A percentile compares a stretch with the other conserved stretches of the same genome.
Evolutionary conservation across 1,284 basidiomycete genomes (phyloP).

Genomic region (Naganishia albida): DNA sequence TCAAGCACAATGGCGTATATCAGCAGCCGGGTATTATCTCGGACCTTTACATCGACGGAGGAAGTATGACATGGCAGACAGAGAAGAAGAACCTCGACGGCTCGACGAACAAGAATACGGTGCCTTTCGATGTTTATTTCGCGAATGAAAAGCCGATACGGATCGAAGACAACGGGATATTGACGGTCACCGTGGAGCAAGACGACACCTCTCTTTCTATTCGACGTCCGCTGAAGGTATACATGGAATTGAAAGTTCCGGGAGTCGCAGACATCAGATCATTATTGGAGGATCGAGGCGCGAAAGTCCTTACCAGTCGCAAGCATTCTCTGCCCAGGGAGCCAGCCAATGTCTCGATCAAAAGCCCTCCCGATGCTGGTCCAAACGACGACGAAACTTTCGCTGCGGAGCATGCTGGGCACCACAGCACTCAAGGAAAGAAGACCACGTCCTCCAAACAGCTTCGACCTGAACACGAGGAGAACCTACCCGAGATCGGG

Average conservation of each 20-base stretch:
- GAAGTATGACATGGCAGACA: slow-evolving; percentile 14
- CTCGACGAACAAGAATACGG: neutral
- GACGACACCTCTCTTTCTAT: slow-evolving; percentile 3
- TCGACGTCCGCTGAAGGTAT: neutral
- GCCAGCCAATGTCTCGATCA: neutral
- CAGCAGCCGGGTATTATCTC: slow-evolving; percentile 3
- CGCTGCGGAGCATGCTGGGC: too few species aligned
- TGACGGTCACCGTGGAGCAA: neutral
- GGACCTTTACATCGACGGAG: slow-evolving; percentile 5
- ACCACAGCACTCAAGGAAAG: too few species aligned
- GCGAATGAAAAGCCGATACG: slow-evolving; percentile 2
- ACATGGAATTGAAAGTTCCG: slow-evolving; percentile 1
- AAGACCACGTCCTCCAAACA: too few species aligned
- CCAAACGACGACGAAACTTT: too few species aligned
- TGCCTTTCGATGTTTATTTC: slow-evolving; percentile 9
- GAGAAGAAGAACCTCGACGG: neutral
- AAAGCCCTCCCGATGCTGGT: neutral
- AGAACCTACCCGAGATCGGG: too few species aligned
- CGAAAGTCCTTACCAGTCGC: neutral
- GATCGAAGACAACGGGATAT: neutral
- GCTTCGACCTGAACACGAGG: too few species aligned
- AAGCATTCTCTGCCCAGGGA: slow-evolving; percentile 8
- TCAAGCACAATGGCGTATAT: neutral
- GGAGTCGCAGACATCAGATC: neutral
- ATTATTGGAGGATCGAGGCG: neutral